Base-by-base conservation (phyloP, 2,329 filamentous ascomycete genomes). In the Aspergillus hiratsukae region DNA sequence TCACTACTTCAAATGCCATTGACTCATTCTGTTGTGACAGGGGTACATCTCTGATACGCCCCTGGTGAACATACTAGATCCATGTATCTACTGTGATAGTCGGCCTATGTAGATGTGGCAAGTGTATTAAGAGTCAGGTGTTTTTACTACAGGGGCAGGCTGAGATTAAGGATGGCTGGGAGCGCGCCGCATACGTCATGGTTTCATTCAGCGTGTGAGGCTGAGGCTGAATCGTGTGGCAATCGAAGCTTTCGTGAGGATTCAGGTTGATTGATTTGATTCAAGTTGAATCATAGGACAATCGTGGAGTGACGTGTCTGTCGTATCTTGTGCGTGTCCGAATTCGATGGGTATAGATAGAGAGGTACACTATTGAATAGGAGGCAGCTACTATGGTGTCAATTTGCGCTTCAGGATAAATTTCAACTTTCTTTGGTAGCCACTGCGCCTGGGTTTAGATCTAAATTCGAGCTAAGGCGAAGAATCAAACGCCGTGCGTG, bases 381-480 rank as follows among this genome's bases (percentile, higher is more conserved):
- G 14, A 8, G 10, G n/a, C 5, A 4, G 11, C 23, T 14, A 48
- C 11, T 17, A 14, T 11, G 46, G 28, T 6, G 7, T 27, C 21
- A 48, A 48, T 19, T 48, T 37, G 5, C 14, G 31, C 31, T 37
- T 37, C 31, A 17, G 31, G 6, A 3, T 46, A 23, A 60, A 58
- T 61, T 64, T 60, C 58, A 61, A 62, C 54, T 60, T 64, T 62
- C 60, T 63, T 45, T 64, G 54, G 54, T 56, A 58, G 56, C 61
- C 61, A 62, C 59, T 59, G 54, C 51, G 61, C 59, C 56, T 57
- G 62, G 59, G 57, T 61, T 60, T 48, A 64, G 60, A 62, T 64
- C 62, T 64, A 64, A 62, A 64, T 56, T 62, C 60, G 54, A 64
- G 60, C 58, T 61, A 58, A 63, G 61, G 55, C 61, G 60, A 40